Evolutionary conservation across 306 rosid genomes (phyloP).

Genomic region (Lablab purpureus): DNA sequence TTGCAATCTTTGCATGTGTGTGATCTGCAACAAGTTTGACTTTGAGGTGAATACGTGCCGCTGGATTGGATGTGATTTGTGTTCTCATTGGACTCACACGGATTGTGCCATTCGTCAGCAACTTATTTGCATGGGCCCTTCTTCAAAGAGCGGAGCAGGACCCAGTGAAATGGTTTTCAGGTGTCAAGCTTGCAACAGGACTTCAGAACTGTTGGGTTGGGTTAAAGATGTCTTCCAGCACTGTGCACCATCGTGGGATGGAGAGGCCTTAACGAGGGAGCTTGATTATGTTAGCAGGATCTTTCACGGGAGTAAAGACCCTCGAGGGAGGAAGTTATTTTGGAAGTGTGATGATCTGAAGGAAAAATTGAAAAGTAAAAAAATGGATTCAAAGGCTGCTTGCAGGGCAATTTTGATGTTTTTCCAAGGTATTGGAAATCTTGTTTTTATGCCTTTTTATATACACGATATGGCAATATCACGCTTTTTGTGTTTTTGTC

Average conservation of each 20-base stretch:
- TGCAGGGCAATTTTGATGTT: no score
- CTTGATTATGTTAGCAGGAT: no score
- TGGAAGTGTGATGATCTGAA: no score
- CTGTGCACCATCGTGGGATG: slow-evolving; percentile 90
- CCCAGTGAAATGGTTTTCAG: slow-evolving; percentile 86
- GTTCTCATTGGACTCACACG: slow-evolving; percentile 96
- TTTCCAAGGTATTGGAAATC: slow-evolving; percentile 10
- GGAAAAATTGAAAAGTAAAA: no score
- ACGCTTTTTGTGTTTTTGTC: not conserved
- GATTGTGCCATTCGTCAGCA: slow-evolving; percentile 93
- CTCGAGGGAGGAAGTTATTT: no score
- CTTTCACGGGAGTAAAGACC: no score
- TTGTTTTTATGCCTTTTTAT: slow-evolving; percentile 13
- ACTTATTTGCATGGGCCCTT: slow-evolving; percentile 76
- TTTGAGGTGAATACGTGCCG: slow-evolving; percentile 95
- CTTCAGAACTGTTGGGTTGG: slow-evolving; percentile 92
- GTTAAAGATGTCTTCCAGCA: slow-evolving; percentile 95
- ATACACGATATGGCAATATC: not conserved
- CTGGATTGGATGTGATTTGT: slow-evolving; percentile 93
- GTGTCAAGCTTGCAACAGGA: slow-evolving; percentile 87
- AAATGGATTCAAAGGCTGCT: no score
- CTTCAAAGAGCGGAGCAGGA: slow-evolving; percentile 69
- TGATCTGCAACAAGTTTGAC: slow-evolving; percentile 89
- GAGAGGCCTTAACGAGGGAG: slow-evolving; percentile 60
- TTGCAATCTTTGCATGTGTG: slow-evolving; percentile 98